These are phyloP conservation scores for Eucalyptus erythrocorys DNA, from an alignment of 345 rosid genomes.

Conservation along the genomic window DNA sequence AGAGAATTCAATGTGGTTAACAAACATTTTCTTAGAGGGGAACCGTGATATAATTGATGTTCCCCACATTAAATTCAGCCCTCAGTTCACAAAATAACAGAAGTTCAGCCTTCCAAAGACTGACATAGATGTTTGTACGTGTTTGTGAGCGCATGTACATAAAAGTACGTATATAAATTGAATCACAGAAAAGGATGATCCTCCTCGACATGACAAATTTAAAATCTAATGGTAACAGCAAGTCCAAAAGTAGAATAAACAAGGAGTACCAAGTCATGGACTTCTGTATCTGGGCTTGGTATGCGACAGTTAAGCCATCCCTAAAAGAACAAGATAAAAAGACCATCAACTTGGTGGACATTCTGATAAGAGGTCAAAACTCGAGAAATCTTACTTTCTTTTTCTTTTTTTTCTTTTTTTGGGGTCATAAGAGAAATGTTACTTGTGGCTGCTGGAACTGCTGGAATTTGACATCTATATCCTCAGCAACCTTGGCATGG, in stretches of 20 bases:
- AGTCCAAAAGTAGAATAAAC: neutral
- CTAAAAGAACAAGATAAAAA: neutral
- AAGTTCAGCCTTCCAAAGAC: neutral
- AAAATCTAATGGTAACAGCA: neutral
- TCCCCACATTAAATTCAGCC: neutral
- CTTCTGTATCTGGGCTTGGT: neutral
- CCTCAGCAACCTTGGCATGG: conserved; percentile 41
- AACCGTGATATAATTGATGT: neutral
- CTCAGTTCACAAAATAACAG: neutral
- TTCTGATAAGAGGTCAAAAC: neutral
- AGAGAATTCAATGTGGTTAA: neutral
- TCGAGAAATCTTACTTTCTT: conserved; percentile 19
- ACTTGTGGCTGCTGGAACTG: conserved; percentile 59
- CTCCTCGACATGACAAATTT: neutral
- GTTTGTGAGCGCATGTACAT: neutral
- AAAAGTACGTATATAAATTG: neutral
- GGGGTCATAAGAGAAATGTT: neutral
- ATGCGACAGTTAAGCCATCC: neutral
- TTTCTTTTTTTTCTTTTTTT: too few relatives aligned
- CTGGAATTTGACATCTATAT: conserved; percentile 31
- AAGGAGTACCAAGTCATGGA: neutral
- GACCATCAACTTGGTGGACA: neutral
- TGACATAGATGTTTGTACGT: neutral
- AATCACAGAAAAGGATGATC: neutral
- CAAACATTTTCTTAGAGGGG: neutral